Evolutionary conservation across 768 basidiomycete species (phyloP).

Genomic region (Russula sp.): DNA sequence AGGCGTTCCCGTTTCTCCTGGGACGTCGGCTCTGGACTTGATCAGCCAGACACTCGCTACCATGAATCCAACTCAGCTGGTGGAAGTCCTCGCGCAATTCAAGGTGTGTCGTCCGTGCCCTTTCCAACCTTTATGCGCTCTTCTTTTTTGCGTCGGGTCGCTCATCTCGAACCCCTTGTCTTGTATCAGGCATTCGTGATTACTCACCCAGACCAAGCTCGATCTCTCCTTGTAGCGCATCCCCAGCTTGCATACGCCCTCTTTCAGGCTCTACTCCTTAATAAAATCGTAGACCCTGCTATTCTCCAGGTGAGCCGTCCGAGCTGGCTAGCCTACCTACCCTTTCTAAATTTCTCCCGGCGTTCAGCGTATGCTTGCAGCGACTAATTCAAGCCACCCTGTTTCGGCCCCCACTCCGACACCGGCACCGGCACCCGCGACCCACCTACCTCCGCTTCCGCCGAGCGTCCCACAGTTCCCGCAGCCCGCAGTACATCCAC

Average conservation of each 20-base stretch:
- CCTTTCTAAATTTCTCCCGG: background rate
- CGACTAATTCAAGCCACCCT: conserved; percentile 33
- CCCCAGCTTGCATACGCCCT: conserved; percentile 96
- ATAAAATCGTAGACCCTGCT: conserved; percentile 88
- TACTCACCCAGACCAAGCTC: conserved; percentile 87
- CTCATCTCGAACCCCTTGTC: background rate
- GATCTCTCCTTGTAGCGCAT: conserved; percentile 69
- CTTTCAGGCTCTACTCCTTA: conserved; percentile 89
- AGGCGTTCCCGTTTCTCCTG: conserved; percentile 71
- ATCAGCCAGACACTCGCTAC: conserved; percentile 84
- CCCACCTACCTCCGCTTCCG: conserved; percentile 31
- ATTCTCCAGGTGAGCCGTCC: conserved; percentile 63
- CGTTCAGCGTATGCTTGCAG: conserved; percentile 50
- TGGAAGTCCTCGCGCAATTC: conserved; percentile 97
- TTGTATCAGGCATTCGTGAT: conserved; percentile 78
- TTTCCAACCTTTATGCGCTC: background rate
- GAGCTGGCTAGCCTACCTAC: background rate
- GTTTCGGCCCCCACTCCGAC: conserved; percentile 19
- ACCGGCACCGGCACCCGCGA: conserved; percentile 31
- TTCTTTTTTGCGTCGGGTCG: background rate
- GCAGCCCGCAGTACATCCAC: conserved; percentile 28
- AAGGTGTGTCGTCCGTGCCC: conserved; percentile 59
- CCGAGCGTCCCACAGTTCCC: conserved; percentile 34
- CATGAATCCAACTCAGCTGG: conserved; percentile 78
- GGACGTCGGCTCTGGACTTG: conserved; percentile 68